Conservation (phyloP, 495 filamentous ascomycete species). For the Thermothielavioides terrestris region DNA sequence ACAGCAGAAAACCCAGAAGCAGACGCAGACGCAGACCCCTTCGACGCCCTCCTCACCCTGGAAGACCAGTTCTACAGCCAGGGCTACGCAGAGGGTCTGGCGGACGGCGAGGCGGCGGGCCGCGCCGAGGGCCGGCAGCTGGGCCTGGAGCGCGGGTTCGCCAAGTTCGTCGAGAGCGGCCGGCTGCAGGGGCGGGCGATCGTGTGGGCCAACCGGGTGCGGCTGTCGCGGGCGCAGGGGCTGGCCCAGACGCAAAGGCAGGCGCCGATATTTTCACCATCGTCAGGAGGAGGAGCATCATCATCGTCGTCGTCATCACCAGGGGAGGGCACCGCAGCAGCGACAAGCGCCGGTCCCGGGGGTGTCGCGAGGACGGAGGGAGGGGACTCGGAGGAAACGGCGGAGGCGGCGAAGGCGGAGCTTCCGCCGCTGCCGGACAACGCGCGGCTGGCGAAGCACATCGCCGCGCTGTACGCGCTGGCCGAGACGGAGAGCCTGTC, state of each 20-base stretch:
- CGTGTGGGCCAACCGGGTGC: constrained; percentile 58
- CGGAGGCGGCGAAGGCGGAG: neutral
- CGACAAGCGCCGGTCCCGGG: neutral
- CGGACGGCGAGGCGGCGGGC: constrained; percentile 73
- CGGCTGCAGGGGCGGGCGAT: constrained; percentile 69
- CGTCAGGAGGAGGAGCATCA: neutral
- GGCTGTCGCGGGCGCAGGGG: constrained; percentile 14
- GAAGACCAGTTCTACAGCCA: constrained; percentile 82
- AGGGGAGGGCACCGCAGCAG: neutral
- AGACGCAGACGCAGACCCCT: constrained; percentile 37
- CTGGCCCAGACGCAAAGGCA: neutral
- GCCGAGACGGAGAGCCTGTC: constrained; percentile 69
- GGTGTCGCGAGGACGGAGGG: neutral
- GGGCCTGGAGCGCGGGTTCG: constrained; percentile 86
- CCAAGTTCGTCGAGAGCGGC: constrained; percentile 77
- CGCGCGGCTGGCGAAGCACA: constrained; percentile 61
- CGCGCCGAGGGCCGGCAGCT: constrained; percentile 81
- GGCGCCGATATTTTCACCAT: neutral
- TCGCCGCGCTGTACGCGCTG: constrained; percentile 63
- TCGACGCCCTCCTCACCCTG: constrained; percentile 65
- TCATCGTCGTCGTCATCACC: neutral
- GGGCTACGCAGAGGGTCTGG: constrained; percentile 65
- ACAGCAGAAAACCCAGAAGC: no score
- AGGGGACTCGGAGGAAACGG: neutral
- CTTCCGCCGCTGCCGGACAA: constrained; percentile 43